These are phyloP conservation scores for Massariosphaeria phaeospora DNA, from an alignment of 495 filamentous ascomycete genomes.

Conservation along the genomic window DNA sequence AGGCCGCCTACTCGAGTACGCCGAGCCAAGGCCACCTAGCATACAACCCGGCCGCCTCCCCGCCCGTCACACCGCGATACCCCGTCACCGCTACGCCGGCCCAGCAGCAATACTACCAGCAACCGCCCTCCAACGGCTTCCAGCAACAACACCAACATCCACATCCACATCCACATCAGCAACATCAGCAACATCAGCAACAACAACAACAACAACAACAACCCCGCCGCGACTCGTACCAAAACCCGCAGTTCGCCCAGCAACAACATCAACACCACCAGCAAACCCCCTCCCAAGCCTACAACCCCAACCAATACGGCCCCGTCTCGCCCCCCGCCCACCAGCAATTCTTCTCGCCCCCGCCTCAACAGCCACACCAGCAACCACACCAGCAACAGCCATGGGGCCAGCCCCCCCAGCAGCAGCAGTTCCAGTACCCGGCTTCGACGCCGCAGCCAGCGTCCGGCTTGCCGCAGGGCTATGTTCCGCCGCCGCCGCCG, in stretches of 20 bases:
- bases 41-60: constrained; percentile 39
- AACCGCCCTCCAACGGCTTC: constrained; percentile 22
- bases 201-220: not conserved
- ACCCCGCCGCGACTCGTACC: constrained; percentile 39
- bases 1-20: constrained; percentile 4
- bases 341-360: constrained; percentile 38
- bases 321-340: constrained; percentile 39
- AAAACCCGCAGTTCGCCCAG: constrained; percentile 4
- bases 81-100: constrained; percentile 22
- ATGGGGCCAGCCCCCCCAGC: constrained; percentile 14
- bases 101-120: constrained; percentile 24
- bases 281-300: constrained; percentile 45
- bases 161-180: no score
- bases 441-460: constrained; percentile 17
- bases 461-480: constrained; percentile 63
- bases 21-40: constrained; percentile 35
- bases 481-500: constrained; percentile 87
- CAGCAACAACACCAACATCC: constrained; percentile 33
- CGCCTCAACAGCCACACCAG: constrained; percentile 21
- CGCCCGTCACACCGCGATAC: constrained; percentile 38
- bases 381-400: constrained; percentile 13
- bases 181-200: no score
- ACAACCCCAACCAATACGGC: constrained; percentile 41
- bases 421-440: constrained; percentile 19
- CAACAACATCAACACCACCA: constrained; percentile 38